Conservation (phyloP, 371 early-diverging fungal species). For the Lichtheimia ramosa region DNA sequence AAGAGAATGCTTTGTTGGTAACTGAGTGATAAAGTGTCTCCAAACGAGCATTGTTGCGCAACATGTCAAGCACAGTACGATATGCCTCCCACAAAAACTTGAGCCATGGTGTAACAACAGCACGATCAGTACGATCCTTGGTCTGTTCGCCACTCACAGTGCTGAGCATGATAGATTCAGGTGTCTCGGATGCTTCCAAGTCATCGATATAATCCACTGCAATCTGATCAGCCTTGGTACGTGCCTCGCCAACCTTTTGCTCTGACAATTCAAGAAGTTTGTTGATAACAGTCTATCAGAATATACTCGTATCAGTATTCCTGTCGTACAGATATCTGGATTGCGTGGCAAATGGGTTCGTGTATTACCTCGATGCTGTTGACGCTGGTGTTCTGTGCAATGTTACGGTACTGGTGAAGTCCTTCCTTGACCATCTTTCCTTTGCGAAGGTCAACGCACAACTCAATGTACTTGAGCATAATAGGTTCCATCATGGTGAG, state of each 20-base stretch:
- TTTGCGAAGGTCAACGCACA: constrained; percentile 85
- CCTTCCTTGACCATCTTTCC: constrained; percentile 95
- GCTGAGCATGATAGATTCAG: constrained; percentile 93
- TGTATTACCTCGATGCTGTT: constrained; percentile 78
- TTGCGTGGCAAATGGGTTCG: background rate
- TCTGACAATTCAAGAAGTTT: constrained; percentile 86
- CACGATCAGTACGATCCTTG: constrained; percentile 96
- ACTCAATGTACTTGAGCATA: constrained; percentile 90
- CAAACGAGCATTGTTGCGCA: constrained; percentile 94
- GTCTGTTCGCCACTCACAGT: constrained; percentile 92
- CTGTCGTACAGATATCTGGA: background rate
- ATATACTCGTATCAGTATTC: background rate
- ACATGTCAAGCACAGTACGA: constrained; percentile 93
- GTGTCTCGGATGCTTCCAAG: constrained; percentile 94
- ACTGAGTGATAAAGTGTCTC: constrained; percentile 93
- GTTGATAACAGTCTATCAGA: constrained; percentile 72
- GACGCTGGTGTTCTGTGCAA: constrained; percentile 92
- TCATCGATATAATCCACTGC: constrained; percentile 85
- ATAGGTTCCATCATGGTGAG: constrained; percentile 86
- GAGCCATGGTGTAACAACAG: constrained; percentile 97
- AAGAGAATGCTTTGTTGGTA: constrained; percentile 91
- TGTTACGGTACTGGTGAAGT: constrained; percentile 95
- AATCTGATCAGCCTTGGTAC: constrained; percentile 89
- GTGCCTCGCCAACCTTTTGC: constrained; percentile 88
- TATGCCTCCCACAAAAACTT: constrained; percentile 99